A percentile compares a stretch with the other conserved stretches of the same genome.
phyloP scores from a whole-genome alignment of 2,329 filamentous ascomycete genomes.

The Aureobasidium leucospermi region DNA sequence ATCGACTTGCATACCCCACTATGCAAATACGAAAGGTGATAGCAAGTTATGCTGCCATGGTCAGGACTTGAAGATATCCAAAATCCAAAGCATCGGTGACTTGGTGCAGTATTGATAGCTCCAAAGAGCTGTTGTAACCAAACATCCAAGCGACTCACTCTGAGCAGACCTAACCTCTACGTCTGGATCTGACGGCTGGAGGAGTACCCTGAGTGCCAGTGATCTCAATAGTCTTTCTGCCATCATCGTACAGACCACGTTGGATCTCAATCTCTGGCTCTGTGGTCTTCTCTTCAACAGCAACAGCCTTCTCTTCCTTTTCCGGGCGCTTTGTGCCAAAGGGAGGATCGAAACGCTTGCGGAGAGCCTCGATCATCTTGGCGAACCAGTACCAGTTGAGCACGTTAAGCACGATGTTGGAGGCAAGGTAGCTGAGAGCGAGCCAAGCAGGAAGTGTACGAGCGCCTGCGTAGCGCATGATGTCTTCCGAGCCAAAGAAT shows the following conservation, averaged over 20 bases:
- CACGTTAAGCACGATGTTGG: conserved; percentile 65
- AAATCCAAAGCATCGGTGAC: neutral
- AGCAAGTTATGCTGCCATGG: neutral
- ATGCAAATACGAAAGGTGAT: neutral
- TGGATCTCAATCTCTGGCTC: conserved; percentile 18
- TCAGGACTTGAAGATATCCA: too few relatives aligned
- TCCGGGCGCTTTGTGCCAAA: conserved; percentile 35
- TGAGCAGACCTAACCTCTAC: neutral
- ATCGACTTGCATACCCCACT: neutral
- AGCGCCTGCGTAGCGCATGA: conserved; percentile 42
- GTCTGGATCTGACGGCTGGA: conserved; percentile 6
- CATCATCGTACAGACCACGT: conserved; percentile 21
- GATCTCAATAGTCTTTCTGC: conserved; percentile 21
- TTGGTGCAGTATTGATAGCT: neutral
- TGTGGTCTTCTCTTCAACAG: conserved; percentile 18
- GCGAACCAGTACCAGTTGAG: conserved; percentile 82
- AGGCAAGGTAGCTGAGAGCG: conserved; percentile 57
- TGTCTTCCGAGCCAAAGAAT: conserved; percentile 25
- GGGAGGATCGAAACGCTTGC: conserved; percentile 64
- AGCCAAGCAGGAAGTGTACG: conserved; percentile 60
- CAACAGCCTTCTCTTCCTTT: conserved; percentile 19
- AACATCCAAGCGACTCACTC: neutral
- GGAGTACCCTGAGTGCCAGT: neutral
- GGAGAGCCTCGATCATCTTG: conserved; percentile 76
- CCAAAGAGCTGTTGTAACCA: neutral